Evolutionary conservation across 768 basidiomycete genomes (phyloP).

Genomic region (Lactarius vividus): DNA sequence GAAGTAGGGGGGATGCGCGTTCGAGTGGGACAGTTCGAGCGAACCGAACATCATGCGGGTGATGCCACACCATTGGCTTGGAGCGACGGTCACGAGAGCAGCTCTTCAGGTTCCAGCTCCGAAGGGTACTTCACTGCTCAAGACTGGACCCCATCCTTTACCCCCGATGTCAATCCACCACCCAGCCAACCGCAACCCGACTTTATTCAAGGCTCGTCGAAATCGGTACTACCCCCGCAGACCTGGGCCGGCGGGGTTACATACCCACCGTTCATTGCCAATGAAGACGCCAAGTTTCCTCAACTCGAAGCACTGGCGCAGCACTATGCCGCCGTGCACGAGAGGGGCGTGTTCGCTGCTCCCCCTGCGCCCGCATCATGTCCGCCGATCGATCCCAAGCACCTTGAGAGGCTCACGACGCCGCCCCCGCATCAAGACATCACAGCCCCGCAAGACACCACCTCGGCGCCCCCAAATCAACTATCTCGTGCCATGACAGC

Average conservation of each 20-base stretch:
- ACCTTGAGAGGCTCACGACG: background rate
- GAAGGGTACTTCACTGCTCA: constrained; percentile 15
- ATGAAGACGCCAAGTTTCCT: background rate
- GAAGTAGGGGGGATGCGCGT: constrained; percentile 19
- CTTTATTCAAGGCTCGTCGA: constrained; percentile 20
- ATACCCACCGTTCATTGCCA: background rate
- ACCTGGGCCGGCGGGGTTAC: background rate
- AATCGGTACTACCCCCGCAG: background rate
- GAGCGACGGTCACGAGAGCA: background rate
- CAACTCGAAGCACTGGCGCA: constrained; percentile 6
- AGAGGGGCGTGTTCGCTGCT: background rate
- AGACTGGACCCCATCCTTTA: constrained; percentile 9
- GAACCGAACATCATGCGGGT: background rate
- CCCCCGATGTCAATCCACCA: background rate
- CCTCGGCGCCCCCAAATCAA: background rate
- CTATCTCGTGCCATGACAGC: background rate
- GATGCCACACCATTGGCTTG: background rate
- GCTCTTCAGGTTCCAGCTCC: background rate
- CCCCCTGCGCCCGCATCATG: background rate
- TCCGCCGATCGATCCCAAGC: background rate
- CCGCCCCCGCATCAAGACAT: background rate
- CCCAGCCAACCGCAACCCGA: constrained; percentile 3
- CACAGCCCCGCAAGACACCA: background rate
- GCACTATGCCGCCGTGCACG: constrained; percentile 14
- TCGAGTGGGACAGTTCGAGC: constrained; percentile 21